A percentile compares a stretch with the other conserved stretches of the same genome.
phyloP scores from a whole-genome alignment of 2,329 filamentous ascomycete species.

The Gnomoniopsis smithogilvyi region DNA sequence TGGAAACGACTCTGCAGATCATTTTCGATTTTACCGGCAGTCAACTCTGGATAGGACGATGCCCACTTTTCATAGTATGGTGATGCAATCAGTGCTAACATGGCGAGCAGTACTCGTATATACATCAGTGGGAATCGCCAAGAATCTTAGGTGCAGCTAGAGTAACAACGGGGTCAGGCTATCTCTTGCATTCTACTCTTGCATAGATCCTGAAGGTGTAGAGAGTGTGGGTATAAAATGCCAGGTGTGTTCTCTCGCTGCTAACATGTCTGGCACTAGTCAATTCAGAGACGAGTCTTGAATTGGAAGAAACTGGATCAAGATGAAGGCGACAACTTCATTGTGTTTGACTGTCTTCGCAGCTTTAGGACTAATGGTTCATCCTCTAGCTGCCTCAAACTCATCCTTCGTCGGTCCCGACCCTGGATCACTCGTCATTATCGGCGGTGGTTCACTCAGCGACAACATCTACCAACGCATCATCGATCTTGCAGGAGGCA shows the following conservation, averaged over 20 bases:
- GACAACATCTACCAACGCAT: slow-evolving; percentile 29
- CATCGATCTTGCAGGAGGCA: slow-evolving; percentile 26
- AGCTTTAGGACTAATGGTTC: background rate
- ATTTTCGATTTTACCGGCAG: background rate
- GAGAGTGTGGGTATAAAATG: background rate
- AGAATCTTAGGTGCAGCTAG: background rate
- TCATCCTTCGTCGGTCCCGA: slow-evolving; percentile 23
- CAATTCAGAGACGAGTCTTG: background rate
- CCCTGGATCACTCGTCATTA: slow-evolving; percentile 28
- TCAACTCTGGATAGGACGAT: too few relatives aligned
- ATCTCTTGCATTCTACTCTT: background rate
- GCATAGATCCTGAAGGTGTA: background rate
- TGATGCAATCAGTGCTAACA: background rate
- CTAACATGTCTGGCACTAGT: background rate
- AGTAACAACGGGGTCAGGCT: background rate
- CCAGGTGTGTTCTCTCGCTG: background rate
- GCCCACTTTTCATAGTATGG: background rate
- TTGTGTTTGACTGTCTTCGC: background rate
- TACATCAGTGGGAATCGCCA: background rate
- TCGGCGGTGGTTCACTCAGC: slow-evolving; percentile 28
- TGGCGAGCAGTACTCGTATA: background rate
- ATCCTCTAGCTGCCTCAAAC: background rate
- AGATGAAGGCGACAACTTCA: background rate
- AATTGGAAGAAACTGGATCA: background rate
- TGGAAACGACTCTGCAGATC: background rate